These are phyloP conservation scores for Candida silvicultrix DNA, from an alignment of 805 yeast genomes.

Conservation along the genomic window DNA sequence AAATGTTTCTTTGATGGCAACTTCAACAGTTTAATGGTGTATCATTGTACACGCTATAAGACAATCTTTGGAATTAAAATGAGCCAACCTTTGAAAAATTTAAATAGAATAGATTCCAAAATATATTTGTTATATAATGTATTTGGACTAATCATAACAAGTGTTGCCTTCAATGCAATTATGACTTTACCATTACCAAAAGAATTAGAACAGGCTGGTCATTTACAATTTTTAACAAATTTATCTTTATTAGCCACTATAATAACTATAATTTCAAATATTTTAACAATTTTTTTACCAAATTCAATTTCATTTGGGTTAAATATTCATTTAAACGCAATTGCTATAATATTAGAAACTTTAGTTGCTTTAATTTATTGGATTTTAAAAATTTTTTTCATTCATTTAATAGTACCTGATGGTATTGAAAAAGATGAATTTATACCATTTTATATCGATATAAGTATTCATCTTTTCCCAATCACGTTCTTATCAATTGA, in stretches of 20 bases:
- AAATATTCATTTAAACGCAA: slow-evolving; percentile 29
- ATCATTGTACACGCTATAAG: too few relatives aligned
- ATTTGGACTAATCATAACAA: neutral
- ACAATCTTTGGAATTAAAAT: too few relatives aligned
- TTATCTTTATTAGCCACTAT: slow-evolving; percentile 46
- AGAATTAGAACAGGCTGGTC: slow-evolving; percentile 51
- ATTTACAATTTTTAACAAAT: slow-evolving; percentile 67
- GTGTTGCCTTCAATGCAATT: slow-evolving; percentile 1
- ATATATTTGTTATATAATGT: slow-evolving; percentile 1
- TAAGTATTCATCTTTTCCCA: slow-evolving; percentile 58
- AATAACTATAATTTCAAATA: slow-evolving; percentile 33
- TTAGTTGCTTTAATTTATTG: slow-evolving; percentile 64
- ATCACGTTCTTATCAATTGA: slow-evolving; percentile 44
- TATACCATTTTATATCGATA: slow-evolving; percentile 47
- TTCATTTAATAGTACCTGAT: slow-evolving; percentile 38
- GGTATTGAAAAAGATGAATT: slow-evolving; percentile 17
- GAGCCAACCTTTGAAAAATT: too few relatives aligned
- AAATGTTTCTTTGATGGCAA: too few relatives aligned
- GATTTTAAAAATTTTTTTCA: slow-evolving; percentile 52
- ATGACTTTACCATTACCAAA: slow-evolving; percentile 36
- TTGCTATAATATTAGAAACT: slow-evolving; percentile 51
- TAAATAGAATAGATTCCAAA: neutral
- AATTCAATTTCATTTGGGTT: neutral
- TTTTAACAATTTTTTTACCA: slow-evolving; percentile 27
- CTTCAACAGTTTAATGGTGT: too few relatives aligned